These are phyloP conservation scores for Sporothrix brunneoviolacea DNA, from an alignment of 2,329 filamentous ascomycete genomes.

Conservation along the genomic window DNA sequence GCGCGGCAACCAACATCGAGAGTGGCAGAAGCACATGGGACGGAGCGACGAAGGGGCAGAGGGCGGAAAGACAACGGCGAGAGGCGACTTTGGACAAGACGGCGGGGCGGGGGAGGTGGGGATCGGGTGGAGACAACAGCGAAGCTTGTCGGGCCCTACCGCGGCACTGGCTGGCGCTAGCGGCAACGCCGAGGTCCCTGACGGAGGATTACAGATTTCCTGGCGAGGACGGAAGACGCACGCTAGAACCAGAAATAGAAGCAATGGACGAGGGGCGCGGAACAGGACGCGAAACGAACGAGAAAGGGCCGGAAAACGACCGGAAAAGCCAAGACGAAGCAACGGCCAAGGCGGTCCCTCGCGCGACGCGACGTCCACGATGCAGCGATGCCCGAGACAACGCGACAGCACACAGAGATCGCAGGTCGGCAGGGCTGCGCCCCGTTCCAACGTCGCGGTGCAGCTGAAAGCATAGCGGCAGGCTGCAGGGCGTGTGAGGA, in stretches of 20 bases:
- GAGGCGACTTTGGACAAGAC: neutral
- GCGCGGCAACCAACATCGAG: no score
- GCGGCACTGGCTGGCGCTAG: conserved; percentile 9
- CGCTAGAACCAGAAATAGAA: neutral
- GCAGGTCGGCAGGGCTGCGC: neutral
- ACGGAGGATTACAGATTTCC: neutral
- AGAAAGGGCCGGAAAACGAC: no score
- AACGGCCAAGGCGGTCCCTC: no score
- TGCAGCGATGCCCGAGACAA: neutral
- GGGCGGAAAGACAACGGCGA: no score
- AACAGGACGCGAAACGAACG: no score
- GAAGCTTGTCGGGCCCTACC: conserved; percentile 11
- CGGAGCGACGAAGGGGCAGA: no score
- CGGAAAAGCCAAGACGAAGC: neutral
- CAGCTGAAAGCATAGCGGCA: no score
- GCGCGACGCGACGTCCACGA: neutral
- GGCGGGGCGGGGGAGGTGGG: neutral
- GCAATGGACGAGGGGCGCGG: neutral
- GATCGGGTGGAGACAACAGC: neutral
- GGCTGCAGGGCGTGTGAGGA: no score
- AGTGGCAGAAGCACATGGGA: no score
- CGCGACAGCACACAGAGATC: neutral
- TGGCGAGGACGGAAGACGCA: neutral
- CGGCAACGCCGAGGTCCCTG: conserved; percentile 8
- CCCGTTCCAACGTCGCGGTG: no score